Conservation (phyloP, 768 basidiomycete species). For the Suillus occidentalis region DNA sequence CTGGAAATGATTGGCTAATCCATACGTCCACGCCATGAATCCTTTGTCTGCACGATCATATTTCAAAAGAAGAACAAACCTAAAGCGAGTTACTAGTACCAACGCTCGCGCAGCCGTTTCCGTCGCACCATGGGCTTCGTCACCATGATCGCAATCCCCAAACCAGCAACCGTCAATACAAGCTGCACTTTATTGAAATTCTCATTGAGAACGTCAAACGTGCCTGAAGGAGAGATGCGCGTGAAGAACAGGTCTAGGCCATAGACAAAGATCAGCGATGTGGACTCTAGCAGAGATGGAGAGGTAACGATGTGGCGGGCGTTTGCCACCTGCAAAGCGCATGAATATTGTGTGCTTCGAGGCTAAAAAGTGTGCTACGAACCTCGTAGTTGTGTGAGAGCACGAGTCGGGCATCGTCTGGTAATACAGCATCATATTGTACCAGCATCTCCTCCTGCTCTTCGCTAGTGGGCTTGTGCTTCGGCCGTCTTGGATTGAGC, state of each 20-base stretch:
- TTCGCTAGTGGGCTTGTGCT: conserved; percentile 66
- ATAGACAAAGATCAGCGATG: conserved; percentile 81
- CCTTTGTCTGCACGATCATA: background rate
- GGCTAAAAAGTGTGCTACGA: conserved; percentile 12
- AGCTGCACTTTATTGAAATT: conserved; percentile 93
- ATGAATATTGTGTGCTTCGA: conserved; percentile 21
- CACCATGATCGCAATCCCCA: conserved; percentile 75
- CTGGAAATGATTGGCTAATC: too few relatives aligned
- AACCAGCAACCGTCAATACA: conserved; percentile 72
- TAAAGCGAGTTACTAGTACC: conserved; percentile 46
- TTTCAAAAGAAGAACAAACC: background rate
- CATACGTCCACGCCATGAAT: too few relatives aligned
- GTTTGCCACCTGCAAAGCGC: conserved; percentile 57
- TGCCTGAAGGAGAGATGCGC: conserved; percentile 80
- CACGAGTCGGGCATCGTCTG: conserved; percentile 60
- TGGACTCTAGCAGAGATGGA: conserved; percentile 88
- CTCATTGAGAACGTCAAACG: conserved; percentile 91
- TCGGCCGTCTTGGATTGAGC: conserved; percentile 83
- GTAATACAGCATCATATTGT: conserved; percentile 79
- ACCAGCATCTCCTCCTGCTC: conserved; percentile 87
- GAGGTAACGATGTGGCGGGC: conserved; percentile 71
- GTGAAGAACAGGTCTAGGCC: conserved; percentile 91
- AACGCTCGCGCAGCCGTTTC: conserved; percentile 66
- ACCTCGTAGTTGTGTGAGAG: conserved; percentile 61
- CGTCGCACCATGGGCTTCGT: conserved; percentile 78